Conservation (phyloP, 306 rosid genomes). For the Prunus mongolica region DNA sequence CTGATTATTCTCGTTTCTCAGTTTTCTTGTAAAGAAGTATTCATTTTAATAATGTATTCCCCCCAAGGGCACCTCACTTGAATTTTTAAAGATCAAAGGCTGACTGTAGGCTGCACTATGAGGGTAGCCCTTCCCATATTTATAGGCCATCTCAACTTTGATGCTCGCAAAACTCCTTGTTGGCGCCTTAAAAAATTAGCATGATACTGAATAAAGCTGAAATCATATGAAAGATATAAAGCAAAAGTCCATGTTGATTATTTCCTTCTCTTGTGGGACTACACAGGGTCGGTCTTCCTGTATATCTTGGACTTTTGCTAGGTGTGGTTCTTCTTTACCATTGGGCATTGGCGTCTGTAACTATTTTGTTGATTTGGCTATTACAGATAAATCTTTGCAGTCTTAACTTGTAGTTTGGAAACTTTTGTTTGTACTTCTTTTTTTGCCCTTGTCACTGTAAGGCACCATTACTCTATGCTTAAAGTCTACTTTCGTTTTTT, state of each 20-base stretch:
- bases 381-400: constrained; percentile 1
- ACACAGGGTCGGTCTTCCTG: neutral
- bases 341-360: neutral
- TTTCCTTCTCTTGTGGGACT: neutral
- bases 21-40: constrained; percentile 4
- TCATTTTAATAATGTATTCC: constrained; percentile 3
- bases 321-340: constrained; percentile 6
- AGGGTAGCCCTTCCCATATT: neutral
- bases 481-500: neutral
- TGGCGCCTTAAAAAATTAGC: neutral
- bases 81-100: neutral
- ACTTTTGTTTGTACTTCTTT: neutral
- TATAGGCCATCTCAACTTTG: neutral
- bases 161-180: neutral
- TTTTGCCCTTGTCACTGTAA: neutral
- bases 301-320: neutral
- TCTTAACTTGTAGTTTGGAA: neutral
- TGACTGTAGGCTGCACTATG: neutral
- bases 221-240: neutral
- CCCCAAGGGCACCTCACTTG: neutral
- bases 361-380: neutral
- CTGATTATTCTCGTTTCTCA: constrained; percentile 5
- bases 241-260: neutral
- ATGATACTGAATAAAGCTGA: neutral
- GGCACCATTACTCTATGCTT: neutral